Evolutionary conservation across 2,329 filamentous ascomycete genomes (phyloP).

Genomic region (Penicillium sclerotigenum): DNA sequence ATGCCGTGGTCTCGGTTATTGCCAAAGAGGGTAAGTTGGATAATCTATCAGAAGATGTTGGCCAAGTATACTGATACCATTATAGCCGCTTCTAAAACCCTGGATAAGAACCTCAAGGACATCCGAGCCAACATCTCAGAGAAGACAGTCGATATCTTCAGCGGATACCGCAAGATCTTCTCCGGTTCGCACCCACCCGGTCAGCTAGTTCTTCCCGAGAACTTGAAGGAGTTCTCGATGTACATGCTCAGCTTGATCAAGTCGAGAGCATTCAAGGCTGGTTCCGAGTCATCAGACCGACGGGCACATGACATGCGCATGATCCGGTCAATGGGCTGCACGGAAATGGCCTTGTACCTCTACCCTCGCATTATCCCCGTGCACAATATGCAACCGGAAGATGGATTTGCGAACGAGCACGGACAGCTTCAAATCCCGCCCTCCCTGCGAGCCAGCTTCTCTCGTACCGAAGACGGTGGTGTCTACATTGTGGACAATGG

Average conservation of each 20-base stretch:
- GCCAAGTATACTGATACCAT: slow-evolving; percentile 20
- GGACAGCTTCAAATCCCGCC: slow-evolving; percentile 84
- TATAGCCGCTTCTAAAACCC: slow-evolving; percentile 74
- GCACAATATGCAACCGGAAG: slow-evolving; percentile 80
- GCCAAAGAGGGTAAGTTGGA: slow-evolving; percentile 68
- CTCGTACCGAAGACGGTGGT: slow-evolving; percentile 84
- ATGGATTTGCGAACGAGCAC: slow-evolving; percentile 90
- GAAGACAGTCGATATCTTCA: slow-evolving; percentile 87
- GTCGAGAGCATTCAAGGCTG: slow-evolving; percentile 85
- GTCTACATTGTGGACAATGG: slow-evolving; percentile 95
- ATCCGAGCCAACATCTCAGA: slow-evolving; percentile 79
- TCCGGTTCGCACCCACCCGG: slow-evolving; percentile 82
- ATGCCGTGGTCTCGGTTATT: slow-evolving; percentile 82
- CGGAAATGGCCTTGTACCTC: slow-evolving; percentile 84
- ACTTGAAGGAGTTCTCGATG: slow-evolving; percentile 95
- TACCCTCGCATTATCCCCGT: slow-evolving; percentile 92
- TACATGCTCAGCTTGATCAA: slow-evolving; percentile 89
- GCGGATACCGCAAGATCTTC: slow-evolving; percentile 89
- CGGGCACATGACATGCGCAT: slow-evolving; percentile 88
- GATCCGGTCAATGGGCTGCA: slow-evolving; percentile 80
- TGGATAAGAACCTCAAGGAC: slow-evolving; percentile 75
- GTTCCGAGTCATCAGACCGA: slow-evolving; percentile 84
- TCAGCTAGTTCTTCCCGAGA: slow-evolving; percentile 91
- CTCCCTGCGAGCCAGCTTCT: slow-evolving; percentile 76
- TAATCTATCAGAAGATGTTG: background rate